Conservation (phyloP, 1,284 basidiomycete genomes). For the Sanghuangporus baumii region DNA sequence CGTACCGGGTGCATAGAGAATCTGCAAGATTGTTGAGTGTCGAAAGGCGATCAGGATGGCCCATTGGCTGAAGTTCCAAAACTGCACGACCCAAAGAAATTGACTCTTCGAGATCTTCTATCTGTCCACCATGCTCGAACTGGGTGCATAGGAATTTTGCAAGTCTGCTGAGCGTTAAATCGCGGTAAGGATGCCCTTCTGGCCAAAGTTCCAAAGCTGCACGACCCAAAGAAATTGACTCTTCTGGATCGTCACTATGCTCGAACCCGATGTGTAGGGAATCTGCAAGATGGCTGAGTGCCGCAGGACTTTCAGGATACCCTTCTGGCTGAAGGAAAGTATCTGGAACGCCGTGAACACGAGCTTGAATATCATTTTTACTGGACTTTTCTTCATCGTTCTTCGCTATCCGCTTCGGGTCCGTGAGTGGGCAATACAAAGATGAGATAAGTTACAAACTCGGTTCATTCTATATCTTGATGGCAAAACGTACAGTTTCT, state of each 20-base stretch:
- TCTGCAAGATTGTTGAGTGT: not conserved
- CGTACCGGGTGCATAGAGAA: no score
- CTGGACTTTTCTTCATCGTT: slow-evolving; percentile 1
- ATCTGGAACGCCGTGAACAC: slow-evolving; percentile 4
- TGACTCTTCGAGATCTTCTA: not conserved
- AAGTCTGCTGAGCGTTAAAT: not conserved
- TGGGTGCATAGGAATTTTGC: not conserved
- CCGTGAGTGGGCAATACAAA: slow-evolving; percentile 6
- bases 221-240: no score
- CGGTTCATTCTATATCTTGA: not conserved
- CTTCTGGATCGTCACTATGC: no score
- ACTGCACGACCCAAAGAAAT: not conserved
- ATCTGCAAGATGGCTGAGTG: no score
- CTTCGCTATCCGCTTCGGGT: slow-evolving; percentile 2
- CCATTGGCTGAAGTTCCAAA: not conserved
- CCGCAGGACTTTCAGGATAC: not conserved
- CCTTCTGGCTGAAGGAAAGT: no score
- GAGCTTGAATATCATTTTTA: not conserved
- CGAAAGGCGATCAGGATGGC: not conserved
- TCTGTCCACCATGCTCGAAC: not conserved
- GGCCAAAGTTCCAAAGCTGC: no score
- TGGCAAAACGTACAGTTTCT: not conserved
- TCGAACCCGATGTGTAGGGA: no score
- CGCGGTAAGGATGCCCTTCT: no score
- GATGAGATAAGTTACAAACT: not conserved